These are phyloP conservation scores for Alternaria postmessia DNA, from an alignment of 2,329 filamentous ascomycete species.

Conservation along the genomic window DNA sequence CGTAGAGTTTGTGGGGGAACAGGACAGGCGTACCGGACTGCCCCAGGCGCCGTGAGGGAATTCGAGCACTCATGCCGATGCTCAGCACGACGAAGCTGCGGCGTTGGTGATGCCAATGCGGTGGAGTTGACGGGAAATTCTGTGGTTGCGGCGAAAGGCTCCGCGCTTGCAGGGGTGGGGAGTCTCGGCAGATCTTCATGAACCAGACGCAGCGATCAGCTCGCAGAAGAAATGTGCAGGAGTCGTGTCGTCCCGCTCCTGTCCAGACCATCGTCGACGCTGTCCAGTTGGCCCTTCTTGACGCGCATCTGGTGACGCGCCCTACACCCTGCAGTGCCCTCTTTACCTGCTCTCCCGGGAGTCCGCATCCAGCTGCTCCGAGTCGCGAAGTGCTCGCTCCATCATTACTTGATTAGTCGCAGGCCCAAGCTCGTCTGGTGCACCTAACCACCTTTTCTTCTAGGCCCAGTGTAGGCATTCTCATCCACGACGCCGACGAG, in stretches of 20 bases:
- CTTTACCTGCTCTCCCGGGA: not conserved
- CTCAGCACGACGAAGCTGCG: constrained; percentile 33
- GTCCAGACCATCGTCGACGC: constrained; percentile 2
- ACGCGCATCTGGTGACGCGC: constrained; percentile 7
- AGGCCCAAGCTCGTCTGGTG: constrained; percentile 34
- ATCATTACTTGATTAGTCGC: constrained; percentile 34
- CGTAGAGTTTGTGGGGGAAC: not conserved
- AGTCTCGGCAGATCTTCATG: constrained; percentile 23
- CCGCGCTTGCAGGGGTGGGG: constrained; percentile 18
- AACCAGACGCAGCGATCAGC: constrained; percentile 21
- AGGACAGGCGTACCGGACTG: constrained; percentile 62
- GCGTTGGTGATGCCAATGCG: constrained; percentile 24
- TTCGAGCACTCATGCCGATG: constrained; percentile 69
- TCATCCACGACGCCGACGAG: constrained; percentile 24
- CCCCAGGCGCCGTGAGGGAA: constrained; percentile 69
- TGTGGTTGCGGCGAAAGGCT: constrained; percentile 19
- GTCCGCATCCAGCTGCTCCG: constrained; percentile 16
- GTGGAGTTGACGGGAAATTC: constrained; percentile 26
- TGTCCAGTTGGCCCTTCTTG: constrained; percentile 1
- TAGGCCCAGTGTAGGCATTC: constrained; percentile 18
- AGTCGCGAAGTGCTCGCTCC: constrained; percentile 23
- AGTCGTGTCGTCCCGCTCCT: constrained; percentile 14
- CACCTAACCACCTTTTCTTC: constrained; percentile 35
- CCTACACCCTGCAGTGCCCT: not conserved
- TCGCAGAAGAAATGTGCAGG: constrained; percentile 21